Evolutionary conservation across 768 basidiomycete species (phyloP).

Genomic region (Lactifluus pinguis): DNA sequence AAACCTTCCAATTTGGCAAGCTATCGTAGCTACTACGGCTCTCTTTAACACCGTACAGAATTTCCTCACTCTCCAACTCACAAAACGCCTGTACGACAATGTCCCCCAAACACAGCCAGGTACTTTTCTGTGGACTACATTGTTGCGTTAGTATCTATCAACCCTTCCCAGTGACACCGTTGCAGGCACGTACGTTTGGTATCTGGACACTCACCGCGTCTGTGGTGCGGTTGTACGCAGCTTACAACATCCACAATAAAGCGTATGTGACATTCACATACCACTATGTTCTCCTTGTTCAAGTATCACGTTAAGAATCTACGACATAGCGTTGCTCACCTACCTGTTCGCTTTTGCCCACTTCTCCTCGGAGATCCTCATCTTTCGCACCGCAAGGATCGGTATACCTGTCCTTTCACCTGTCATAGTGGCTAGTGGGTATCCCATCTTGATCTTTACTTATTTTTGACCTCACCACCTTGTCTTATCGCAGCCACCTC

Average conservation of each 20-base stretch:
- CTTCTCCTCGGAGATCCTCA: constrained; percentile 76
- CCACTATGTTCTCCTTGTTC: background rate
- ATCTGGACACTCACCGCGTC: constrained; percentile 87
- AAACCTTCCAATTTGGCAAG: constrained; percentile 80
- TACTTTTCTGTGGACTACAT: constrained; percentile 1
- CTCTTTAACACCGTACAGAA: constrained; percentile 85
- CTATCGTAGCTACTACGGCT: constrained; percentile 67
- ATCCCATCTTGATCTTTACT: background rate
- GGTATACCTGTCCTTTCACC: constrained; percentile 57
- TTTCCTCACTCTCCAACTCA: constrained; percentile 67
- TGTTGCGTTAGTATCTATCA: background rate
- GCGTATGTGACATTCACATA: constrained; percentile 39
- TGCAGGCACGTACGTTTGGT: constrained; percentile 86
- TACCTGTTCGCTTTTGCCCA: constrained; percentile 89
- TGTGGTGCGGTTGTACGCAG: constrained; percentile 75
- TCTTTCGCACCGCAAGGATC: constrained; percentile 69
- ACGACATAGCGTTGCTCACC: constrained; percentile 79
- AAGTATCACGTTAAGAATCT: constrained; percentile 47
- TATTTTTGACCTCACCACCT: constrained; percentile 5
- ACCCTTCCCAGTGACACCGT: constrained; percentile 54
- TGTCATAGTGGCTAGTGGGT: constrained; percentile 79
- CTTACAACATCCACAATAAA: constrained; percentile 80
- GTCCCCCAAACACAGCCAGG: constrained; percentile 26
- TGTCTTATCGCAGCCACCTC: constrained; percentile 40
- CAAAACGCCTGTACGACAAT: constrained; percentile 62